A percentile compares a stretch with the other conserved stretches of the same genome.
phyloP scores from a whole-genome alignment of 106 monocot species.

The Apostasia ramifera region DNA sequence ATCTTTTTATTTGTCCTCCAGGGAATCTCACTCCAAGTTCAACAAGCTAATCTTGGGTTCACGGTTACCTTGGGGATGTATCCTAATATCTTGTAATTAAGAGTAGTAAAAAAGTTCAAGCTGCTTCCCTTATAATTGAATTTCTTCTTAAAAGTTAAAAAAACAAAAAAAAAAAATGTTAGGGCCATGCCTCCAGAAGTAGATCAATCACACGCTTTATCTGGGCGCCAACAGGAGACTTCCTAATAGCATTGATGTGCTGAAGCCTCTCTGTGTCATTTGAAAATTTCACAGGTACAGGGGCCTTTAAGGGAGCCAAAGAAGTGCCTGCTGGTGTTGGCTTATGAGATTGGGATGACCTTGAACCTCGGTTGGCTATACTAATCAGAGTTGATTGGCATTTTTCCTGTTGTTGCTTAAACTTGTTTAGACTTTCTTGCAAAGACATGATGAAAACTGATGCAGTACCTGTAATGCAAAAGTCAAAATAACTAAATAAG shows the following conservation, averaged over 20 bases:
- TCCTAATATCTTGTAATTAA: background rate
- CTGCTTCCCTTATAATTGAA: too few species aligned
- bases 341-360: conserved; percentile 22
- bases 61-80: background rate
- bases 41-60: background rate
- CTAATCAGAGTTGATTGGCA: conserved; percentile 73
- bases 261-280: conserved; percentile 92
- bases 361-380: conserved; percentile 39
- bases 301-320: conserved; percentile 25
- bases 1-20: too few species aligned
- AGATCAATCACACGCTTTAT: conserved; percentile 89
- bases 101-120: too few species aligned
- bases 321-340: conserved; percentile 9
- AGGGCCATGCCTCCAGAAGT: conserved; percentile 48
- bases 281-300: conserved; percentile 62
- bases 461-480: too few species aligned
- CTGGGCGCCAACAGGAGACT: conserved; percentile 84
- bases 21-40: background rate
- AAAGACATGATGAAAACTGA: conserved; percentile 39
- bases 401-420: conserved; percentile 85
- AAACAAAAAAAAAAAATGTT: background rate
- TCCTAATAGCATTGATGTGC: conserved; percentile 79
- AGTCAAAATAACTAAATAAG: too few species aligned
- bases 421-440: conserved; percentile 74
- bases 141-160: too few species aligned